Evolutionary conservation across 345 rosid genomes (phyloP).

Genomic region (Eucalyptus pauciflora): DNA sequence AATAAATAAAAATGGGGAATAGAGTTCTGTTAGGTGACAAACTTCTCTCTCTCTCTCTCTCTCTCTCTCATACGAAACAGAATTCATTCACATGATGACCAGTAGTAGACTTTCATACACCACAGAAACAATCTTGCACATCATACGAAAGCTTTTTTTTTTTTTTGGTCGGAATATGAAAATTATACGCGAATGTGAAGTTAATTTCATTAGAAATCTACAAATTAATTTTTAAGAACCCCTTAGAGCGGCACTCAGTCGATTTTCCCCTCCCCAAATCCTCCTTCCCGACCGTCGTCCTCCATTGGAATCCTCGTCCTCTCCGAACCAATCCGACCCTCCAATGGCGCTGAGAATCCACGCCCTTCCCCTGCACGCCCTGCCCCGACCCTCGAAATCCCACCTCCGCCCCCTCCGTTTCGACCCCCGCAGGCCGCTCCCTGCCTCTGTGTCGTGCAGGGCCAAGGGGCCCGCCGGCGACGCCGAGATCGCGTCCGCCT

Average conservation of each 20-base stretch:
- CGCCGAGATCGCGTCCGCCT: slow-evolving; percentile 6
- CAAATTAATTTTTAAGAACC: background rate
- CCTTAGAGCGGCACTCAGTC: background rate
- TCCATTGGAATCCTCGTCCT: background rate
- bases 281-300: background rate
- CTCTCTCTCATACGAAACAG: no score
- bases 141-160: no score
- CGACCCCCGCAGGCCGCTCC: background rate
- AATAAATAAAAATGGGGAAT: background rate
- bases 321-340: background rate
- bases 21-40: background rate
- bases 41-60: background rate
- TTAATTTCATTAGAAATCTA: no score
- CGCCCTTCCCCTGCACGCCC: background rate
- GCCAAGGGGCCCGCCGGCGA: background rate
- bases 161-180: no score
- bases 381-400: background rate
- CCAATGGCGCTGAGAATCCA: background rate
- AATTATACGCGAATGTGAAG: no score
- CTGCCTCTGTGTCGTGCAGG: background rate
- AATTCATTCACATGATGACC: no score
- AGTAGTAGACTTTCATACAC: no score
- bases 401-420: background rate
- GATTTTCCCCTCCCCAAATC: background rate
- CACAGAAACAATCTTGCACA: no score